Conservation (phyloP, 257 asterid genomes). For the Mitragyna speciosa region DNA sequence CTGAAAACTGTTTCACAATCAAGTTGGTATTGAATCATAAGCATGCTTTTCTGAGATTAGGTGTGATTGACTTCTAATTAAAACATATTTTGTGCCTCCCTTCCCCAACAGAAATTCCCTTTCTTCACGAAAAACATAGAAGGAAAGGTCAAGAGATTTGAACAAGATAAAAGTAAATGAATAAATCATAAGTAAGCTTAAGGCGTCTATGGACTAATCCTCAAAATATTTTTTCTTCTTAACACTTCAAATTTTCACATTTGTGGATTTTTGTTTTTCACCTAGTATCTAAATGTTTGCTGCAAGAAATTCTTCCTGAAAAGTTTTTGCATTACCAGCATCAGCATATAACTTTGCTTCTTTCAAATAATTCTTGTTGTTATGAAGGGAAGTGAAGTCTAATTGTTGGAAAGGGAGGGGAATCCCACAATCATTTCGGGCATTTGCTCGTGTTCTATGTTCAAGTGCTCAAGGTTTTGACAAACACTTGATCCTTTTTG, state of each 20-base stretch:
- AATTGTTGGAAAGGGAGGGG: constrained; percentile 66
- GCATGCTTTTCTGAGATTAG: not conserved
- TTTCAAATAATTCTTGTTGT: not conserved
- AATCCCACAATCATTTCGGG: constrained; percentile 78
- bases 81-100: not conserved
- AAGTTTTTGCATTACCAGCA: not conserved
- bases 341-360: not conserved
- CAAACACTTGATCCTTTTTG: not conserved
- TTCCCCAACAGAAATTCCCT: not conserved
- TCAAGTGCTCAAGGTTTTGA: constrained; percentile 48
- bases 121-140: too few species aligned
- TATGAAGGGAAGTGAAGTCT: constrained; percentile 53
- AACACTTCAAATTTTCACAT: not conserved
- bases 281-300: constrained; percentile 5
- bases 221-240: not conserved
- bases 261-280: not conserved
- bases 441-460: constrained; percentile 72
- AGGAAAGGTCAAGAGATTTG: not conserved
- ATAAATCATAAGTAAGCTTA: not conserved
- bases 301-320: not conserved
- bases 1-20: constrained; percentile 53
- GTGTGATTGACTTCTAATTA: not conserved
- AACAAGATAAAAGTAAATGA: too few species aligned
- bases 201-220: not conserved
- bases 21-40: constrained; percentile 37